These are phyloP conservation scores for Thozetella sp. DNA, from an alignment of 495 filamentous ascomycete species.

Conservation along the genomic window DNA sequence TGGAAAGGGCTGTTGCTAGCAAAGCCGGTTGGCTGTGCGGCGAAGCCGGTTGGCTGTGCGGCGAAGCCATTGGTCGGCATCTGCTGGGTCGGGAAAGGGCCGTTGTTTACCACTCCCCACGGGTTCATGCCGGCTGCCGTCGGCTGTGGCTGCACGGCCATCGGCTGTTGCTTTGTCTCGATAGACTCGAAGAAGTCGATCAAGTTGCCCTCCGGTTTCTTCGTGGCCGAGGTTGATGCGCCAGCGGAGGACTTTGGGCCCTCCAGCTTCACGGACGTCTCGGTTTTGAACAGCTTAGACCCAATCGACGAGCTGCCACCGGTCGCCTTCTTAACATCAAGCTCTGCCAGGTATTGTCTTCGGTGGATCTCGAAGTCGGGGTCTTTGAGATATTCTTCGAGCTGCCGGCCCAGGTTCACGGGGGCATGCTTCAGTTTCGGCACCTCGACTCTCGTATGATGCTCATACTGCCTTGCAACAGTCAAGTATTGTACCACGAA, in stretches of 20 bases:
- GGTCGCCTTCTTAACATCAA: slow-evolving; percentile 74
- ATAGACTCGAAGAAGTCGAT: slow-evolving; percentile 99
- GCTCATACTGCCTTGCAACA: slow-evolving; percentile 85
- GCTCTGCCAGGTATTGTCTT: slow-evolving; percentile 84
- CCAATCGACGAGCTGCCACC: slow-evolving; percentile 31
- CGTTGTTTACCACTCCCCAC: slow-evolving; percentile 22
- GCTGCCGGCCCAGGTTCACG: slow-evolving; percentile 80
- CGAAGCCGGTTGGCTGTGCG: slow-evolving; percentile 52
- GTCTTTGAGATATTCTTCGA: slow-evolving; percentile 95
- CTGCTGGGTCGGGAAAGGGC: slow-evolving; percentile 30
- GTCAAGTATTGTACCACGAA: slow-evolving; percentile 88
- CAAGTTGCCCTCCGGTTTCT: slow-evolving; percentile 75
- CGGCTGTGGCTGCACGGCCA: slow-evolving; percentile 44
- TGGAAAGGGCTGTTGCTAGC: slow-evolving; percentile 49
- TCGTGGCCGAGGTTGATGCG: slow-evolving; percentile 35
- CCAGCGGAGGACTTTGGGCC: slow-evolving; percentile 36
- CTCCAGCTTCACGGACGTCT: slow-evolving; percentile 28
- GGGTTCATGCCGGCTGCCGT: slow-evolving; percentile 30
- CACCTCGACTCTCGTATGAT: slow-evolving; percentile 89
- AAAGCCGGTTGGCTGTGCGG: slow-evolving; percentile 46
- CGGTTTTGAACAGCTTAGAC: slow-evolving; percentile 30
- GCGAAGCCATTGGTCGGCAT: slow-evolving; percentile 9
- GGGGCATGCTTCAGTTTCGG: slow-evolving; percentile 98
- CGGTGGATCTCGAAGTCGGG: slow-evolving; percentile 95
- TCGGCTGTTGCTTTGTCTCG: slow-evolving; percentile 86